A percentile compares a stretch with the other conserved stretches of the same genome.
These are phyloP conservation scores for Alopecurus myosuroides DNA, from an alignment of 176 grass and related monocot genomes.

Conservation along the genomic window DNA sequence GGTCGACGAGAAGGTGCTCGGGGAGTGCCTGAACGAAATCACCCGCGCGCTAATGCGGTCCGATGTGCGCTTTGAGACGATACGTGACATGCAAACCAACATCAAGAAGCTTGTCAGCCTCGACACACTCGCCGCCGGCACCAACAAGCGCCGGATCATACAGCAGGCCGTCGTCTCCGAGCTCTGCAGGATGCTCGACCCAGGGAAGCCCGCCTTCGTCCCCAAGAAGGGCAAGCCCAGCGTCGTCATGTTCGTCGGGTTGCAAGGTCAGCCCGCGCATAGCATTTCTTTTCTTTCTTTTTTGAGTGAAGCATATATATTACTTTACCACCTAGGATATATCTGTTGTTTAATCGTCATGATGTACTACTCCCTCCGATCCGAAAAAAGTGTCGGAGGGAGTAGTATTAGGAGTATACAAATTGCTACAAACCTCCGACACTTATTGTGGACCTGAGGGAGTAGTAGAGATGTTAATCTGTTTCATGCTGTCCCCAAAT, in stretches of 20 bases:
- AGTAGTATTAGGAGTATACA: no score
- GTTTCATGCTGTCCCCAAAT: no score
- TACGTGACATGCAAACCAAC: conserved; percentile 49
- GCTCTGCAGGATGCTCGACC: conserved; percentile 94
- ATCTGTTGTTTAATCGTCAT: no score
- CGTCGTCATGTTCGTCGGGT: conserved; percentile 85
- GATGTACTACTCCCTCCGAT: no score
- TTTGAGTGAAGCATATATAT: no score
- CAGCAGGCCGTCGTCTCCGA: conserved; percentile 90
- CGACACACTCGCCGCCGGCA: conserved; percentile 64
- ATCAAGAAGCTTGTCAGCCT: conserved; percentile 51
- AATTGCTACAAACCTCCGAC: no score
- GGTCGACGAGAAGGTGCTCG: conserved; percentile 67
- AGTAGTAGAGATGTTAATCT: no score
- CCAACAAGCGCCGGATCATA: conserved; percentile 92
- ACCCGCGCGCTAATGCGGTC: conserved; percentile 47
- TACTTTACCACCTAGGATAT: background rate
- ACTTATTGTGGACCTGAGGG: no score
- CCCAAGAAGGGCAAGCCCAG: conserved; percentile 82
- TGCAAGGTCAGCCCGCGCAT: conserved; percentile 52
- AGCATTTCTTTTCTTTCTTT: no score
- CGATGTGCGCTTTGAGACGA: conserved; percentile 49
- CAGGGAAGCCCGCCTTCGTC: conserved; percentile 73
- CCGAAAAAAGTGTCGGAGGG: no score
- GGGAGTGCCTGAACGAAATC: conserved; percentile 63